These are phyloP conservation scores for Cardiosporidium cionae DNA, from an alignment of 169 alveolate species.

Conservation along the genomic window DNA sequence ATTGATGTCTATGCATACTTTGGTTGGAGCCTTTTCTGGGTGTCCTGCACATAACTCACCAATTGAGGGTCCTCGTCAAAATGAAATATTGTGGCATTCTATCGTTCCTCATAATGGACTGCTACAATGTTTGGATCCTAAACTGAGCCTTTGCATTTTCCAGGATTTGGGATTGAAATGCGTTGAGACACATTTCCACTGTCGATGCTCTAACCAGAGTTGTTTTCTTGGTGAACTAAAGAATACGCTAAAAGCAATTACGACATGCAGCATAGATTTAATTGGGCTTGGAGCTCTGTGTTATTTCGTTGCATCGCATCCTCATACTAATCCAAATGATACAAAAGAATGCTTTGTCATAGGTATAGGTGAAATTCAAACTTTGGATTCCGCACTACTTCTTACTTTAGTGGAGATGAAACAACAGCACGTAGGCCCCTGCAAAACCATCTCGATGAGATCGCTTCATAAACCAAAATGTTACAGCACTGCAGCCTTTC, in stretches of 20 bases:
- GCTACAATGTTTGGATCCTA: background rate
- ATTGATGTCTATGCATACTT: background rate
- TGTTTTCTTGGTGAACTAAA: background rate
- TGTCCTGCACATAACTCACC: background rate
- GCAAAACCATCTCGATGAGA: no score
- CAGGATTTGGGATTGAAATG: background rate
- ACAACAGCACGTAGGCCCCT: no score
- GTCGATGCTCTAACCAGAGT: background rate
- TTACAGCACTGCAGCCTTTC: no score
- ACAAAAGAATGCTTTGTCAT: no score
- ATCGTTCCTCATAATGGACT: background rate
- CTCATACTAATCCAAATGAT: no score
- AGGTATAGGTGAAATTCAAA: no score
- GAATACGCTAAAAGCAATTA: background rate
- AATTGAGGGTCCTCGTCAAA: background rate
- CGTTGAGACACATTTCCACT: background rate
- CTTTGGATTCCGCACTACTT: no score
- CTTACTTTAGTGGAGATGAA: no score
- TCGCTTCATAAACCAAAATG: no score
- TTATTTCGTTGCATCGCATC: no score
- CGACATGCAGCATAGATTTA: background rate
- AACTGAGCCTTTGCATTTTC: background rate
- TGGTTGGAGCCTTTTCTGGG: background rate
- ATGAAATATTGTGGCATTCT: background rate
- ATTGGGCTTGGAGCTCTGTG: background rate